Evolutionary conservation across 1,284 basidiomycete genomes (phyloP), one percentile per base, ranked within the genome.

Genomic region (Moesziomyces globuligerus): DNA sequence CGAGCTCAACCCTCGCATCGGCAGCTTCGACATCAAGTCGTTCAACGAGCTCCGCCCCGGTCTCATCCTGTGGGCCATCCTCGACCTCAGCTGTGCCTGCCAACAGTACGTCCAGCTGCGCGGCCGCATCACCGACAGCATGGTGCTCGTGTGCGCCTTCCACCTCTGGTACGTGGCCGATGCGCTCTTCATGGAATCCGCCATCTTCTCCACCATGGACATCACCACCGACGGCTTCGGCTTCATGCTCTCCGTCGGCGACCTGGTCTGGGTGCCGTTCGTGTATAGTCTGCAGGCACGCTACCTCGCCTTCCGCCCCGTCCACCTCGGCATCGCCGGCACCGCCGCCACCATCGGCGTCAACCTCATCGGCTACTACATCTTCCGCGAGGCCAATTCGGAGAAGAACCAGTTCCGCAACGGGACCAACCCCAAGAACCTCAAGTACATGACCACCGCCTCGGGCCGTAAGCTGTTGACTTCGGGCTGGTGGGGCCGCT

Each of bases 151-250:
- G 15, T 85, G 93, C 36, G 85, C 87, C 13, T 97, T 96, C 86
- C 92, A 98, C 79, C 84, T 87, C 2, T 90, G 90, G 85, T 99
- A 99, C 83, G 90, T 94, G 18, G 85, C 87, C 18, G 95, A 98
- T 83, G 89, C 73, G 4, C 62, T 71, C 21, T 51, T 60, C 43
- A 55, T 71, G 48, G 66, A 80, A 61, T 51, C 85, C 20, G 90
- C 91, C 10, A 89, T 98, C 78, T 87, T 98, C 66, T 94, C 92
- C 9, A 94, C 92, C 18, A 98, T 98, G 93, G 95, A 98, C 82
- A 96, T 98, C 80, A 95, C 90, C 8, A 93, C 92, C 25, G 96
- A 99, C 76, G 95, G 95, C 5, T 98, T 98, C 76, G 96, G 96
- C 7, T 98, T 95, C 87, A 99, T 98, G 96, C 89, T 99, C 28